Conservation (phyloP, 495 filamentous ascomycete genomes). For the Podospora australis region DNA sequence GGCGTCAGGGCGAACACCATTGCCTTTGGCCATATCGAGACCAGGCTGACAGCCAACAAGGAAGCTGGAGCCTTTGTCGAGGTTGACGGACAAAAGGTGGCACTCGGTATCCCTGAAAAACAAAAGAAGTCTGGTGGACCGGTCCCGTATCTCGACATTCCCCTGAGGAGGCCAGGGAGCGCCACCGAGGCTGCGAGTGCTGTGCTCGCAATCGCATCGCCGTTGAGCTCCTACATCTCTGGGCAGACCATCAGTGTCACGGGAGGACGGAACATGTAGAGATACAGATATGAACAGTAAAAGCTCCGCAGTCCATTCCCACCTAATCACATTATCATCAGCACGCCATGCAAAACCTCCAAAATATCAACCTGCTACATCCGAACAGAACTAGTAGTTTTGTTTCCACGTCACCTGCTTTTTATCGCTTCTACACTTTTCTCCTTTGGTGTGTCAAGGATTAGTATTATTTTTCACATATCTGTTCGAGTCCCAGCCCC, state of each 20-base stretch:
- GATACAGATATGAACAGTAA: not conserved
- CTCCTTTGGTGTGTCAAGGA: too few relatives aligned
- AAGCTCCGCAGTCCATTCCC: not conserved
- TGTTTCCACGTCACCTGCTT: too few relatives aligned
- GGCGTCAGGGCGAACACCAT: slow-evolving; percentile 79
- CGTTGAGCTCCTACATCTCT: slow-evolving; percentile 72
- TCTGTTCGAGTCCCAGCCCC: not conserved
- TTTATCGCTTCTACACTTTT: too few relatives aligned
- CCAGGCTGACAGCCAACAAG: slow-evolving; percentile 71
- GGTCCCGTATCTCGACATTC: slow-evolving; percentile 60
- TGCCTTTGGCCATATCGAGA: slow-evolving; percentile 73
- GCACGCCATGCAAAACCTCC: not conserved
- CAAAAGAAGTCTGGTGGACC: slow-evolving; percentile 26
- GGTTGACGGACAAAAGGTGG: slow-evolving; percentile 70
- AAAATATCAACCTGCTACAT: slow-evolving; percentile 1
- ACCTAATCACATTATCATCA: not conserved
- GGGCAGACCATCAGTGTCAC: slow-evolving; percentile 83
- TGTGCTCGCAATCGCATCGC: slow-evolving; percentile 75
- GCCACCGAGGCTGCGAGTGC: slow-evolving; percentile 72
- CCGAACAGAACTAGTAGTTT: too few relatives aligned
- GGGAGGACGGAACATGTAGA: slow-evolving; percentile 74
- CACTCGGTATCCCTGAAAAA: slow-evolving; percentile 64
- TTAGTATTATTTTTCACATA: not conserved
- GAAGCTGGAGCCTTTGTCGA: slow-evolving; percentile 72
- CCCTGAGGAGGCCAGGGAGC: slow-evolving; percentile 65